Evolutionary conservation across 108 stramenopile species (phyloP).

Genomic region (Stephanodiscus minutulus): DNA sequence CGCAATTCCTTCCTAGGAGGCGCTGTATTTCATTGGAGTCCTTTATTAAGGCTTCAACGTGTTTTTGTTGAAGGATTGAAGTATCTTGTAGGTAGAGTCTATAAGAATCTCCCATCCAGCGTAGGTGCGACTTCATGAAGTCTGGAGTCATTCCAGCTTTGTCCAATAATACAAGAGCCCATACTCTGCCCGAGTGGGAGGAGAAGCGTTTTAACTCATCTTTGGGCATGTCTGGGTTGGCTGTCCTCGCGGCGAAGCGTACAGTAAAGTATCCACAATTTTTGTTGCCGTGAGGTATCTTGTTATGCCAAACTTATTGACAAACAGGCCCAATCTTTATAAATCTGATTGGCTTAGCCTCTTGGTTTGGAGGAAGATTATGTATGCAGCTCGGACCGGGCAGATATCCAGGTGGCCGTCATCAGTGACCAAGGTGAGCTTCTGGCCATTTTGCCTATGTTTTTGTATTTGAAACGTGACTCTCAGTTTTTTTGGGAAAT

Average conservation of each 20-base stretch:
- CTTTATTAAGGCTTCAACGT: neutral
- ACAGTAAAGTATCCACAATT: no score
- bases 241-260: no score
- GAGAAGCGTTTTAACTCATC: neutral
- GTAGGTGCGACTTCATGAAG: neutral
- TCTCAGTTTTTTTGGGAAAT: neutral
- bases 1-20: neutral
- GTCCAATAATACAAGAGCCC: neutral
- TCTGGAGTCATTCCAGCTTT: slow-evolving; percentile 3
- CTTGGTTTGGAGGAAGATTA: neutral
- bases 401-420: neutral
- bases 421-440: neutral
- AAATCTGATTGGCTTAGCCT: neutral
- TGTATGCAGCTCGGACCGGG: neutral
- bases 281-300: slow-evolving; percentile 2
- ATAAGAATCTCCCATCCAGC: slow-evolving; percentile 9
- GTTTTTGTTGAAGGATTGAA: neutral
- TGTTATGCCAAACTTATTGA: no score
- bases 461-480: slow-evolving; percentile 5
- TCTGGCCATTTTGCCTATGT: slow-evolving; percentile 7
- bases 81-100: neutral
- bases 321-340: neutral
- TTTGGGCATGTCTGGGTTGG: neutral
- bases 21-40: neutral
- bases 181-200: no score